Conservation (phyloP, 306 rosid genomes). For the Cicer pinnatifidum region DNA sequence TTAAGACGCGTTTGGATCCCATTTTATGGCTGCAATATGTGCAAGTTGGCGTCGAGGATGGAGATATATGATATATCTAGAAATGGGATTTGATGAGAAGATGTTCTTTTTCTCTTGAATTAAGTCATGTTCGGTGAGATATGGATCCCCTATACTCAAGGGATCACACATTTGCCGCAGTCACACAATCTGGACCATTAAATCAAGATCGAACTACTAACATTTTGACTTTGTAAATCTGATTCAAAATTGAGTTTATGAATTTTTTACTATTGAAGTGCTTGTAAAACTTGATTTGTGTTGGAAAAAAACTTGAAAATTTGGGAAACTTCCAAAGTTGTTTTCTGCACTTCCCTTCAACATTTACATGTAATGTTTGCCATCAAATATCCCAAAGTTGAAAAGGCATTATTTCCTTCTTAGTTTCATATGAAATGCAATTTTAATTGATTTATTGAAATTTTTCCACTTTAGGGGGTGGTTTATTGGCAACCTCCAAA, state of each 20-base stretch:
- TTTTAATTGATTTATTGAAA: conserved; percentile 34
- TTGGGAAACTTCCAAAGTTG: neutral
- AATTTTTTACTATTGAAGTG: no score
- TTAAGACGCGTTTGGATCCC: neutral
- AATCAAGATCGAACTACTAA: neutral
- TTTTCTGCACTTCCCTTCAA: neutral
- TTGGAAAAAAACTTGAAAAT: conserved; percentile 29
- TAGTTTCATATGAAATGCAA: conserved; percentile 15
- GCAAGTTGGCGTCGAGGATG: neutral
- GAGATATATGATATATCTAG: neutral
- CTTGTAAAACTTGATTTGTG: neutral
- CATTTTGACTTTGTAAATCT: no score
- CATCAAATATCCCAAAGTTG: neutral
- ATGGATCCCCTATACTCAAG: neutral
- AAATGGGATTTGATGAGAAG: neutral
- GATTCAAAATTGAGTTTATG: no score
- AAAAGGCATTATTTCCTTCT: conserved; percentile 24
- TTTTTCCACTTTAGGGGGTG: conserved; percentile 68
- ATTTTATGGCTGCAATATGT: neutral
- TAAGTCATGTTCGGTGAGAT: neutral
- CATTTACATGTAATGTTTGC: conserved; percentile 26
- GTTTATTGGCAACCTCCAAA: conserved; percentile 97
- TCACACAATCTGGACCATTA: neutral
- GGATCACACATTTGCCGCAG: neutral
- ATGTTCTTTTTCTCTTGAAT: conserved; percentile 19